A percentile compares a stretch with the other conserved stretches of the same genome.
Evolutionary conservation across 2,329 filamentous ascomycete genomes (phyloP).

Genomic region (Neonectria neomacrospora): DNA sequence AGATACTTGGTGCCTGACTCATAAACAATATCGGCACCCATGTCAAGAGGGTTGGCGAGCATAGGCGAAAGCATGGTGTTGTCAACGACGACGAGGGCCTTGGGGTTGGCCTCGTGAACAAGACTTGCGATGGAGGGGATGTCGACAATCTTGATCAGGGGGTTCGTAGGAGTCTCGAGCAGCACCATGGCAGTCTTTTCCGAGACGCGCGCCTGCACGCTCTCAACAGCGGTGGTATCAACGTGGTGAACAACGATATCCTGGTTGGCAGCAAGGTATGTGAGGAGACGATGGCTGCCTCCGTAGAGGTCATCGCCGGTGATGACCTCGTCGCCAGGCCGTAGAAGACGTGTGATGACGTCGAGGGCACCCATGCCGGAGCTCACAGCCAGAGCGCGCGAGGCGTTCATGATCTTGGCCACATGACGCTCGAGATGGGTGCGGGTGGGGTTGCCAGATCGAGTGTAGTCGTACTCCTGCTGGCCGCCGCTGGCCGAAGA

Average conservation of each 20-base stretch:
- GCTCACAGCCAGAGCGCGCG: conserved; percentile 89
- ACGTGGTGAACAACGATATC: conserved; percentile 96
- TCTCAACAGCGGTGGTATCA: conserved; percentile 84
- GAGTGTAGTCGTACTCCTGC: conserved; percentile 96
- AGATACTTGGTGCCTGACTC: conserved; percentile 98
- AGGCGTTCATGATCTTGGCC: conserved; percentile 98
- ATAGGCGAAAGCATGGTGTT: conserved; percentile 99
- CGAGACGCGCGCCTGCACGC: conserved; percentile 74
- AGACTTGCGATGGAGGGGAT: conserved; percentile 81
- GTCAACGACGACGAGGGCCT: conserved; percentile 89
- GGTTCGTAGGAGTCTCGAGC: conserved; percentile 96
- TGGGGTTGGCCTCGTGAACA: conserved; percentile 80
- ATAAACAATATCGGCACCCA: conserved; percentile 96
- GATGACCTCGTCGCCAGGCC: conserved; percentile 95
- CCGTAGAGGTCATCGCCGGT: conserved; percentile 98
- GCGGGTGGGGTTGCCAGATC: conserved; percentile 95
- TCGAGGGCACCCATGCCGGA: conserved; percentile 98
- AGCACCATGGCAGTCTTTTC: conserved; percentile 94
- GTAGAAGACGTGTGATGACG: conserved; percentile 90
- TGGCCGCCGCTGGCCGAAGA: conserved; percentile 80
- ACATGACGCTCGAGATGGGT: conserved; percentile 96
- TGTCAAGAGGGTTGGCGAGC: conserved; percentile 90
- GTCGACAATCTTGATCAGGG: conserved; percentile 97
- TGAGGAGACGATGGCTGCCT: conserved; percentile 91
- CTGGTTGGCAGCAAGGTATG: conserved; percentile 88